phyloP scores from a whole-genome alignment of 768 basidiomycete genomes.

The Trametes villosa region DNA sequence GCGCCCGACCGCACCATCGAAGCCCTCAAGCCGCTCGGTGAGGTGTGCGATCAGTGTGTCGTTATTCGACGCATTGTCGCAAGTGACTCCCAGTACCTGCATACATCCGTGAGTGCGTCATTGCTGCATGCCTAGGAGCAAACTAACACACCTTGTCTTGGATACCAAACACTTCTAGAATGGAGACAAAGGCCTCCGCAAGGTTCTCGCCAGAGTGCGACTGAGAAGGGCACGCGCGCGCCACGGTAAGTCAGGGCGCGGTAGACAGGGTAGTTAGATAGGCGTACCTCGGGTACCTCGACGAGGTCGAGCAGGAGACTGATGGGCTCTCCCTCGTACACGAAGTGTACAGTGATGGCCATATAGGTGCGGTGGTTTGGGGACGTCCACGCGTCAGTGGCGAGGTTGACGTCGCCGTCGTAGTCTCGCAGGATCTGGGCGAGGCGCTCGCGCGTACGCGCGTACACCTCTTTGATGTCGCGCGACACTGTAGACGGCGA shows the following conservation, averaged over 20 bases:
- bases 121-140: background rate
- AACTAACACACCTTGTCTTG: constrained; percentile 35
- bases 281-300: background rate
- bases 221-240: too few relatives aligned
- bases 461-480: constrained; percentile 38
- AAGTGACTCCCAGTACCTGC: background rate
- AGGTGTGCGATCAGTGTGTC: constrained; percentile 4
- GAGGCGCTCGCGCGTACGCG: constrained; percentile 23
- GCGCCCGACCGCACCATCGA: constrained; percentile 4
- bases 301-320: background rate
- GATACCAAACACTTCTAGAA: constrained; percentile 34
- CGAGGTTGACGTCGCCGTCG: constrained; percentile 34
- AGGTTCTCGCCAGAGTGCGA: constrained; percentile 38
- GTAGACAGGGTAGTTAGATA: too few relatives aligned
- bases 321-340: background rate
- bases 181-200: constrained; percentile 28
- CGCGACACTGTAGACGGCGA: constrained; percentile 36
- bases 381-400: constrained; percentile 21
- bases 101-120: background rate
- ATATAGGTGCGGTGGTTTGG: background rate
- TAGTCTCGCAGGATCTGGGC: constrained; percentile 28
- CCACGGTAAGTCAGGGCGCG: background rate
- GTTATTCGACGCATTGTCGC: constrained; percentile 4
- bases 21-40: background rate
- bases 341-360: background rate